These are phyloP conservation scores for Akanthomyces dipterigenus DNA, from an alignment of 2,329 filamentous ascomycete species.

Conservation along the genomic window DNA sequence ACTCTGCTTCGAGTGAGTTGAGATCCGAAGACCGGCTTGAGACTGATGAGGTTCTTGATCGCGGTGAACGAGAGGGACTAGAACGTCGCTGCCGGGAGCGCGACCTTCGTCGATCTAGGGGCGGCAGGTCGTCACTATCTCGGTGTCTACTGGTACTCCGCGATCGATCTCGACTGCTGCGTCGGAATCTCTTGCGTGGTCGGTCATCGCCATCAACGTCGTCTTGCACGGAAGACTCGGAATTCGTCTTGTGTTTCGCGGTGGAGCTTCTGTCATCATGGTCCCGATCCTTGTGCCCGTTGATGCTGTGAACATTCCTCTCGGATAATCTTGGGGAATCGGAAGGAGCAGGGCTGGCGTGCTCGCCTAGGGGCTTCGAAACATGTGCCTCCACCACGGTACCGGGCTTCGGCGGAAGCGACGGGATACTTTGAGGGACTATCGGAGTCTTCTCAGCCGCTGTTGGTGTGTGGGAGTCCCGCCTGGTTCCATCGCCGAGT, in stretches of 20 bases:
- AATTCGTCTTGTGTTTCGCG: background rate
- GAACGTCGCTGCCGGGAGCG: conserved; percentile 2
- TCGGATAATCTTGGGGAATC: background rate
- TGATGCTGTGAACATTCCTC: background rate
- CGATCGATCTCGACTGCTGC: background rate
- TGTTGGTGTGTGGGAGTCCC: background rate
- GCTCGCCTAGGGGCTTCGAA: background rate
- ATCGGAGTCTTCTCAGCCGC: background rate
- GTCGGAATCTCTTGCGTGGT: background rate
- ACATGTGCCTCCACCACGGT: background rate
- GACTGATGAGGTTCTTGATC: conserved; percentile 5
- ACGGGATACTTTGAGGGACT: background rate
- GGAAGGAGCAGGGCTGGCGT: too few species aligned
- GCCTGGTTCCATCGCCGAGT: background rate
- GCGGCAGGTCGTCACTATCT: conserved; percentile 1
- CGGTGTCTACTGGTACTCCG: background rate
- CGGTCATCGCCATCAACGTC: background rate
- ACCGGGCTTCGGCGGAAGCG: conserved; percentile 5
- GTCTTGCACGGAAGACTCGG: background rate
- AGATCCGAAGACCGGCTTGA: conserved; percentile 11
- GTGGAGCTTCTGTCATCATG: background rate
- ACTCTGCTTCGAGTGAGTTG: conserved; percentile 11
- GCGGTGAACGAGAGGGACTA: background rate
- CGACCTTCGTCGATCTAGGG: background rate
- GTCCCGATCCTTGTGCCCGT: background rate